Percentiles rank a stretch among this genome's conserved stretches.
phyloP scores from a whole-genome alignment of 306 rosid species.

The Dalbergia cochinchinensis region DNA sequence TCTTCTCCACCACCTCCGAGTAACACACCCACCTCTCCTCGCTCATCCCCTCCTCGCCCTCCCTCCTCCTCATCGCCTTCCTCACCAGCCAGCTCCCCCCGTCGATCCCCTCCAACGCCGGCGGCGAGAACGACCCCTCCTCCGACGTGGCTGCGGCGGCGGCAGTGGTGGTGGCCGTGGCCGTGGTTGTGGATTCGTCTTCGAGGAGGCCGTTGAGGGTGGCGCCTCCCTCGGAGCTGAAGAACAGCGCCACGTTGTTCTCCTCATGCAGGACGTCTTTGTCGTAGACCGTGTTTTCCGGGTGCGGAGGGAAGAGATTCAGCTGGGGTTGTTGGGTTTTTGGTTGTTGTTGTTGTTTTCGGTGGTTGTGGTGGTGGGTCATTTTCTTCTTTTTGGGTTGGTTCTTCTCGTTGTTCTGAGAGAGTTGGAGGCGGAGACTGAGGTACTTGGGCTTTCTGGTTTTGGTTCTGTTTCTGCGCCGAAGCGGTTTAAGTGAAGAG shows the following conservation, averaged over 20 bases:
- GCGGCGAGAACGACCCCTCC: conserved; percentile 56
- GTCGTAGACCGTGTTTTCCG: conserved; percentile 58
- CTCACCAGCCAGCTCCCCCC: conserved; percentile 57
- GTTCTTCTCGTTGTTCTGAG: neutral
- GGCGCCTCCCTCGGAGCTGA: conserved; percentile 63
- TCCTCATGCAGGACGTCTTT: conserved; percentile 63
- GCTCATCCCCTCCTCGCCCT: conserved; percentile 39
- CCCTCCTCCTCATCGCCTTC: conserved; percentile 82
- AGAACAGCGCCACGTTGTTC: conserved; percentile 67
- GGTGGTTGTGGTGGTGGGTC: neutral
- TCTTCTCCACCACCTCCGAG: conserved; percentile 82
- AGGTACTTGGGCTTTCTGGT: conserved; percentile 76
- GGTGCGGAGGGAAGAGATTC: conserved; percentile 66
- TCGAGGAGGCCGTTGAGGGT: conserved; percentile 64
- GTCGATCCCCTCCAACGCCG: neutral
- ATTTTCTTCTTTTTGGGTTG: conserved; percentile 14
- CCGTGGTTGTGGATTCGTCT: conserved; percentile 42
- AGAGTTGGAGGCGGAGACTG: conserved; percentile 63
- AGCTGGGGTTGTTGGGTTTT: conserved; percentile 45
- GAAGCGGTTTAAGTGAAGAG: conserved; percentile 42
- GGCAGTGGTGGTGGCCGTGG: conserved; percentile 23
- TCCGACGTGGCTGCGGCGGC: conserved; percentile 33
- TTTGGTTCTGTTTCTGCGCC: conserved; percentile 60
- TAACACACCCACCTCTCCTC: conserved; percentile 92
- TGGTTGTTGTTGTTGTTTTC: neutral